phyloP scores from a whole-genome alignment of 805 yeast genomes.

The Barnettozyma populi region DNA sequence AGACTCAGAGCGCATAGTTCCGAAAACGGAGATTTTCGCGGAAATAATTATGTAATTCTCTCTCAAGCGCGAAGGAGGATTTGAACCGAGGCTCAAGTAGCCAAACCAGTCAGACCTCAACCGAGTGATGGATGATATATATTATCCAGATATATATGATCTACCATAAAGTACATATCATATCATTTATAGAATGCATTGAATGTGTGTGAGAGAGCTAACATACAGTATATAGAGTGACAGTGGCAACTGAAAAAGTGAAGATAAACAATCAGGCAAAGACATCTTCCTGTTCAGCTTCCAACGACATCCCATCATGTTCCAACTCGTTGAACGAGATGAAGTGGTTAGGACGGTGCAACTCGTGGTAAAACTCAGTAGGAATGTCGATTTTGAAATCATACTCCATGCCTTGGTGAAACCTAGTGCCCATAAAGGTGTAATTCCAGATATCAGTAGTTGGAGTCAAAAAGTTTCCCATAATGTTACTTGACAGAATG shows the following conservation, averaged over 20 bases:
- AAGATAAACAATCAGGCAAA: conserved; percentile 33
- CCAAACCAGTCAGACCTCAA: too few species aligned
- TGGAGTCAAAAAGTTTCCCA: conserved; percentile 86
- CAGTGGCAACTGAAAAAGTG: too few species aligned
- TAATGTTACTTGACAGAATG: conserved; percentile 64
- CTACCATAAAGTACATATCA: too few species aligned
- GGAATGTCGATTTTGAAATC: conserved; percentile 76
- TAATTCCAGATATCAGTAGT: conserved; percentile 85
- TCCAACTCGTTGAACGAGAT: conserved; percentile 65
- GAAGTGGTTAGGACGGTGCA: conserved; percentile 88
- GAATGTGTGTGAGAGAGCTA: neutral
- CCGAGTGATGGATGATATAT: too few species aligned
- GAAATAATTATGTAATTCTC: too few species aligned
- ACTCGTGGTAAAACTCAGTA: conserved; percentile 71
- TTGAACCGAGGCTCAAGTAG: too few species aligned
- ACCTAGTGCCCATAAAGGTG: conserved; percentile 80
- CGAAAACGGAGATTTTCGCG: neutral
- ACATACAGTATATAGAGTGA: too few species aligned
- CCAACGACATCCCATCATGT: conserved; percentile 40
- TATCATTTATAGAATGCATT: neutral
- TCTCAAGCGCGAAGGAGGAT: too few species aligned
- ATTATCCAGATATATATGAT: too few species aligned
- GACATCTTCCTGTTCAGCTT: conserved; percentile 63
- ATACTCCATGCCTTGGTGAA: conserved; percentile 58
- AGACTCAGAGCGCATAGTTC: too few species aligned